Conservation (phyloP, 176 grass and related monocot species). For the Bothriochloa decipiens region DNA sequence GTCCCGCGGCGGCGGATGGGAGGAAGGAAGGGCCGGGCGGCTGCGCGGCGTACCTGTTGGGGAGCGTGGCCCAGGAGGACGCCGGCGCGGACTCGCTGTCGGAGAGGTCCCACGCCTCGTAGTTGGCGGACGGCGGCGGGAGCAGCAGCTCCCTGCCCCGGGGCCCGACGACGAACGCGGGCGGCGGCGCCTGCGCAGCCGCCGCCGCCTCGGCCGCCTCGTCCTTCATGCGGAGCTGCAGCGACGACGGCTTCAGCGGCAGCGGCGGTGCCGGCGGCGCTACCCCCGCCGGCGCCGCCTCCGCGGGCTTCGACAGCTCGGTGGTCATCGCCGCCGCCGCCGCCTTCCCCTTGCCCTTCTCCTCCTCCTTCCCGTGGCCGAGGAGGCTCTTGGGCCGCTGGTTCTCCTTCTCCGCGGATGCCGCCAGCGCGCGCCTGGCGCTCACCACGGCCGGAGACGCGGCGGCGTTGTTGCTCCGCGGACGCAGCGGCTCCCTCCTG, state of each 20-base stretch:
- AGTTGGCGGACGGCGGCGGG: slow-evolving; percentile 56
- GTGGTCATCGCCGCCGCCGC: too few species aligned
- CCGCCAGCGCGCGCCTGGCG: slow-evolving; percentile 14
- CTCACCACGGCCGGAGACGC: neutral
- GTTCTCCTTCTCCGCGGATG: slow-evolving; percentile 60
- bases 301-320: neutral
- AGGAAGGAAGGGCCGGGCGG: neutral
- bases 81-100: slow-evolving; percentile 84
- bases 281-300: neutral
- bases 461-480: slow-evolving; percentile 43
- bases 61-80: slow-evolving; percentile 87
- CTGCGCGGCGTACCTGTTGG: slow-evolving; percentile 58
- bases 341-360: slow-evolving; percentile 24
- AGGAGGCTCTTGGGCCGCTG: slow-evolving; percentile 23
- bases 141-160: slow-evolving; percentile 60
- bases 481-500: slow-evolving; percentile 60
- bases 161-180: slow-evolving; percentile 33
- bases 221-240: slow-evolving; percentile 73
- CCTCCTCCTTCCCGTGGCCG: neutral
- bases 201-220: neutral
- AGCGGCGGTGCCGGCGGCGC: neutral
- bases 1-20: neutral
- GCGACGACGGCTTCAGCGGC: slow-evolving; percentile 62
- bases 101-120: slow-evolving; percentile 92
- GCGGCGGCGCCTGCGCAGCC: neutral